Evolutionary conservation across 2,329 filamentous ascomycete genomes (phyloP).

Genomic region (Nothomitra cinnamomea): DNA sequence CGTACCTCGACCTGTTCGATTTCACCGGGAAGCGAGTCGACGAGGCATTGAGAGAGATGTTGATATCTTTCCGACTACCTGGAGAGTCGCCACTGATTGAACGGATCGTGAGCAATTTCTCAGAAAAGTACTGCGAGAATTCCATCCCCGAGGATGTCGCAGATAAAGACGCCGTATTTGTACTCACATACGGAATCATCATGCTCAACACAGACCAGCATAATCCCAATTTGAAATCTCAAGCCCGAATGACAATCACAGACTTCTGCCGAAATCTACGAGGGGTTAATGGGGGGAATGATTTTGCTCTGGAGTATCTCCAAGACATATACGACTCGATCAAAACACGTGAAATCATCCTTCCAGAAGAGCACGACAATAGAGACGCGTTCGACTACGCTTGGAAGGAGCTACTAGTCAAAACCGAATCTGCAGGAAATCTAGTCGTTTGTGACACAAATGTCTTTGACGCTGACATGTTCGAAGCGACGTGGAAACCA

Average conservation of each 20-base stretch:
- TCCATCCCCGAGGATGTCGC: slow-evolving; percentile 57
- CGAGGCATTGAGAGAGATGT: slow-evolving; percentile 70
- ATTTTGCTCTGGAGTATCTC: slow-evolving; percentile 73
- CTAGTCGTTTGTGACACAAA: slow-evolving; percentile 76
- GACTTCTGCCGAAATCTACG: slow-evolving; percentile 83
- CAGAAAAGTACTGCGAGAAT: slow-evolving; percentile 63
- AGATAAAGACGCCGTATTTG: slow-evolving; percentile 73
- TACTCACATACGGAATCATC: slow-evolving; percentile 90
- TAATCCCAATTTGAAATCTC: slow-evolving; percentile 68
- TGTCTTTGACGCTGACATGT: slow-evolving; percentile 95
- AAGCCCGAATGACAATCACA: slow-evolving; percentile 67
- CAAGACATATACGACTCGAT: slow-evolving; percentile 83
- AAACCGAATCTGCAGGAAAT: slow-evolving; percentile 58
- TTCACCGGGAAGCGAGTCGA: slow-evolving; percentile 77
- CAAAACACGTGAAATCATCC: slow-evolving; percentile 81
- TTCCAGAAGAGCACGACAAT: slow-evolving; percentile 94
- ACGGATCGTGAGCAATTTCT: slow-evolving; percentile 74
- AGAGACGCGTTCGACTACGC: slow-evolving; percentile 93
- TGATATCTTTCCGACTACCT: slow-evolving; percentile 83
- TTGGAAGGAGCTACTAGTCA: slow-evolving; percentile 85
- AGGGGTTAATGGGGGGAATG: slow-evolving; percentile 69
- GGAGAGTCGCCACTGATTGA: slow-evolving; percentile 89
- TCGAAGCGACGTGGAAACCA: slow-evolving; percentile 85
- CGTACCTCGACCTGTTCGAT: slow-evolving; percentile 76
- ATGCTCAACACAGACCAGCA: slow-evolving; percentile 96